These are phyloP conservation scores for Phytophthora foliorum DNA, from an alignment of 352 stramenopile genomes.

Conservation along the genomic window DNA sequence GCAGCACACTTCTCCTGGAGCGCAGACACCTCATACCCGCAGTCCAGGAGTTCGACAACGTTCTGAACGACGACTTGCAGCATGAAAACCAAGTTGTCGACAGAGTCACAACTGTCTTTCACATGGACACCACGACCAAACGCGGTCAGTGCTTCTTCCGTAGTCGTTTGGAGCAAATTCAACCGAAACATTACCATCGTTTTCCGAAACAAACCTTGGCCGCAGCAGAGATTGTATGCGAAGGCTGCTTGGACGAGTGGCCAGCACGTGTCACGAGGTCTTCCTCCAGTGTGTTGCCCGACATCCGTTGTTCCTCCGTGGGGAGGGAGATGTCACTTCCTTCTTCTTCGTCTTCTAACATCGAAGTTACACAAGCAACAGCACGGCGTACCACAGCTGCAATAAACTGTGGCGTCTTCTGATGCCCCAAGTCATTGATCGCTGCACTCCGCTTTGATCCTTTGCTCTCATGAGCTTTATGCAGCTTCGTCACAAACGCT, in stretches of 20 bases:
- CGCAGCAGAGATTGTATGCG: slow-evolving; percentile 44
- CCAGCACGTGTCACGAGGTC: slow-evolving; percentile 61
- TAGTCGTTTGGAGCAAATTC: slow-evolving; percentile 17
- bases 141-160: slow-evolving; percentile 1
- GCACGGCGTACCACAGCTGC: slow-evolving; percentile 35
- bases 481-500: slow-evolving; percentile 26
- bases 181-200: slow-evolving; percentile 44
- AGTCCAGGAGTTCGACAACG: slow-evolving; percentile 22
- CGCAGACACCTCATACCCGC: slow-evolving; percentile 26
- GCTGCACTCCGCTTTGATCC: slow-evolving; percentile 41
- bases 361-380: slow-evolving; percentile 15
- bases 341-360: background rate
- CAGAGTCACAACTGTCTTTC: slow-evolving; percentile 3
- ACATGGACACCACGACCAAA: slow-evolving; percentile 9
- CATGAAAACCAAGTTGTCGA: slow-evolving; percentile 38
- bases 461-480: slow-evolving; percentile 35
- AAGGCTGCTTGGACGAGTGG: slow-evolving; percentile 51
- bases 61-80: slow-evolving; percentile 23
- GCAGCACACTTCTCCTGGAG: slow-evolving; percentile 13
- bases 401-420: slow-evolving; percentile 69
- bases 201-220: slow-evolving; percentile 45
- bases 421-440: slow-evolving; percentile 37
- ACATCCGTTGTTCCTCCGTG: slow-evolving; percentile 63
- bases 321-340: background rate
- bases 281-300: slow-evolving; percentile 55